Base-by-base conservation (phyloP, 768 basidiomycete species). In the Russula griseocarnosa region DNA sequence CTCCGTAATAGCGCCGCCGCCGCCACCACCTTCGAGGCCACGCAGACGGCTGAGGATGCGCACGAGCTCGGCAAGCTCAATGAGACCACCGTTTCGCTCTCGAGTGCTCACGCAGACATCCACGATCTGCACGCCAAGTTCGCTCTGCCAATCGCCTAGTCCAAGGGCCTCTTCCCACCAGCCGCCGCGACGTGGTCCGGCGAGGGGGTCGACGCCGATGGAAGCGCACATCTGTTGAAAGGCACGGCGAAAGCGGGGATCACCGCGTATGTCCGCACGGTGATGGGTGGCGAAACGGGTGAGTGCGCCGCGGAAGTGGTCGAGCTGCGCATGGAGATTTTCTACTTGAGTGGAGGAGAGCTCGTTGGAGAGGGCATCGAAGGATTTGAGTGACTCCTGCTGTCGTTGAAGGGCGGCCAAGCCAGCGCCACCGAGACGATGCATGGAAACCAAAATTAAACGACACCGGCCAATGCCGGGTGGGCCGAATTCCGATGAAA, bases 191-290 rank as follows among this genome's bases (percentile, higher is more conserved):
- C 88, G 78, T 0, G 91, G 89, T 0, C 92, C 93, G 2, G 91
- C 88, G 24, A 98, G 83, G 2, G 96, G 95, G 73, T 98, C 97
- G 26, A 99, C 93, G 36, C 94, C 94, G 61, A 99, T 91, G 18
- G 88, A 86, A 2, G 89, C 83, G 73, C 97, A 99, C 93, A 99
- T 97, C 63, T 92, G 88, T 68, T 94, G 92, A 76, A 98, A 98
- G 22, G 86, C 88, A 79, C 88, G 89, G 5, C 97, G 83, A 73
- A 99, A 95, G 3, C 82, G 81, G 1, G 96, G 93, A 68, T 96
- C 90, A 56, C 79, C 79, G 62, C 85, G 83, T 71, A 99, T 98
- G 61, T 88, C 84, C 49, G 88, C 84, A 55, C 92, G 86, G 73
- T 98, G 94, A 10, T 85, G 85, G 28, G 83, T 76, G 1, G 94